These are phyloP conservation scores for Sanghuangporus sanghuang DNA, from an alignment of 1,284 basidiomycete genomes.

Conservation along the genomic window DNA sequence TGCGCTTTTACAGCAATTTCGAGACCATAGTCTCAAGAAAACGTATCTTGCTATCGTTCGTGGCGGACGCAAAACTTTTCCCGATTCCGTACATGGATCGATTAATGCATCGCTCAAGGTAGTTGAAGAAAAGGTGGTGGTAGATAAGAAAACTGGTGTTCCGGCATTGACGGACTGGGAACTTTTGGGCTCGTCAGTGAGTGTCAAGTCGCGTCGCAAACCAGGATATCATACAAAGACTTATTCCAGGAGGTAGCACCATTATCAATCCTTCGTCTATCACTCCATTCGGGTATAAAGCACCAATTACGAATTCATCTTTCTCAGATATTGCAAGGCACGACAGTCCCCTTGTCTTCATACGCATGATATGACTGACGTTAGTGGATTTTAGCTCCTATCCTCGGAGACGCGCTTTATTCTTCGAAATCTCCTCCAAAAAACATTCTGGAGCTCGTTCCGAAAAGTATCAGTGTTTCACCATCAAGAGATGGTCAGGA, in stretches of 20 bases:
- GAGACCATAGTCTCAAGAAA: conserved; percentile 43
- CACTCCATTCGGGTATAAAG: conserved; percentile 58
- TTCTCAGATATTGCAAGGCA: conserved; percentile 45
- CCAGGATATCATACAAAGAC: not conserved
- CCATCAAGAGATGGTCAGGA: not conserved
- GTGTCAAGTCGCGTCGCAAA: conserved; percentile 22
- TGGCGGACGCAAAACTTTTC: conserved; percentile 44
- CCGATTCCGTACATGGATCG: conserved; percentile 31
- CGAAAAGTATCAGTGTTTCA: conserved; percentile 25
- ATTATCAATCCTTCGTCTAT: conserved; percentile 51
- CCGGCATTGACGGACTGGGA: conserved; percentile 55
- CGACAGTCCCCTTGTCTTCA: conserved; percentile 14
- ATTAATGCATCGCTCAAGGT: conserved; percentile 41
- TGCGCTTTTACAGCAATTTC: conserved; percentile 52
- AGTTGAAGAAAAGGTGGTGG: conserved; percentile 39
- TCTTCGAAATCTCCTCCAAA: conserved; percentile 33
- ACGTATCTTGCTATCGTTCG: conserved; percentile 64
- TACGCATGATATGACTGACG: conserved; percentile 7
- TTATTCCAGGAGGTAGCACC: conserved; percentile 39
- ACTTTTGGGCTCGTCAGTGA: conserved; percentile 53
- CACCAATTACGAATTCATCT: conserved; percentile 69
- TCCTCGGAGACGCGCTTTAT: conserved; percentile 55
- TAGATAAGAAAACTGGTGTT: conserved; percentile 32
- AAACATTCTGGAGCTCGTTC: conserved; percentile 30
- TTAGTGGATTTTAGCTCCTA: conserved; percentile 42